Conservation (phyloP, 495 filamentous ascomycete genomes). For the Podospora australis region DNA sequence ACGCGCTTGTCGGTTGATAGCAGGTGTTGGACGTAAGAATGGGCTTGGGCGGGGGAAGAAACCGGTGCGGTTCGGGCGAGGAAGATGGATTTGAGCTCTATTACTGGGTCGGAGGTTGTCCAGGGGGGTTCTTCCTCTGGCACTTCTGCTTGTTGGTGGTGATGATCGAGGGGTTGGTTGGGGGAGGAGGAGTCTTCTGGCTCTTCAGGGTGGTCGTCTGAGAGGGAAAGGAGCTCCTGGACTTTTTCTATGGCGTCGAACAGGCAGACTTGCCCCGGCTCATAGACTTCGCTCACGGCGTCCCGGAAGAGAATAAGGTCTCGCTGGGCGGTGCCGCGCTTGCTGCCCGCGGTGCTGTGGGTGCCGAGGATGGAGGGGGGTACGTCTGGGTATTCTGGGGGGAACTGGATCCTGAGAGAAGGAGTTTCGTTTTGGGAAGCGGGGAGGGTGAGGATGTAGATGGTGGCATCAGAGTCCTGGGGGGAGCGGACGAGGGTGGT, state of each 20-base stretch:
- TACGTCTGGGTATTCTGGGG: conserved; percentile 60
- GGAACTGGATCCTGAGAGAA: conserved; percentile 62
- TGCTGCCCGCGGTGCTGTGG: conserved; percentile 48
- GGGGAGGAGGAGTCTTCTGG: background rate
- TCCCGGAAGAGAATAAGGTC: conserved; percentile 60
- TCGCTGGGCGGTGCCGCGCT: conserved; percentile 62
- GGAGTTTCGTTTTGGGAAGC: conserved; percentile 34
- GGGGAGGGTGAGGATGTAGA: conserved; percentile 49
- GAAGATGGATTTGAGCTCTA: conserved; percentile 85
- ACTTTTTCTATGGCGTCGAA: conserved; percentile 78
- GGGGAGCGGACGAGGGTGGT: conserved; percentile 47
- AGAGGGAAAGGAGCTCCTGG: conserved; percentile 23
- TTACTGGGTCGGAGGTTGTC: conserved; percentile 61
- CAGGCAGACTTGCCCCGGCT: conserved; percentile 72
- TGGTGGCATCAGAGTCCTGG: conserved; percentile 18
- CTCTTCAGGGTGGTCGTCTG: conserved; percentile 1
- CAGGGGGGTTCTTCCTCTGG: conserved; percentile 49
- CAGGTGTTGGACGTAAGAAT: conserved; percentile 62
- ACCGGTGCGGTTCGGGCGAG: conserved; percentile 68
- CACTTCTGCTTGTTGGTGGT: background rate
- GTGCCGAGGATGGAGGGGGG: conserved; percentile 67
- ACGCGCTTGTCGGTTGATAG: conserved; percentile 74
- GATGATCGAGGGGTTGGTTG: background rate
- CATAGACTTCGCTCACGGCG: conserved; percentile 57
- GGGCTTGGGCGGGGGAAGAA: conserved; percentile 59